A percentile compares a stretch with the other conserved stretches of the same genome.
Evolutionary conservation across 2,329 filamentous ascomycete species (phyloP).

Genomic region (Ceratocystis papillata): DNA sequence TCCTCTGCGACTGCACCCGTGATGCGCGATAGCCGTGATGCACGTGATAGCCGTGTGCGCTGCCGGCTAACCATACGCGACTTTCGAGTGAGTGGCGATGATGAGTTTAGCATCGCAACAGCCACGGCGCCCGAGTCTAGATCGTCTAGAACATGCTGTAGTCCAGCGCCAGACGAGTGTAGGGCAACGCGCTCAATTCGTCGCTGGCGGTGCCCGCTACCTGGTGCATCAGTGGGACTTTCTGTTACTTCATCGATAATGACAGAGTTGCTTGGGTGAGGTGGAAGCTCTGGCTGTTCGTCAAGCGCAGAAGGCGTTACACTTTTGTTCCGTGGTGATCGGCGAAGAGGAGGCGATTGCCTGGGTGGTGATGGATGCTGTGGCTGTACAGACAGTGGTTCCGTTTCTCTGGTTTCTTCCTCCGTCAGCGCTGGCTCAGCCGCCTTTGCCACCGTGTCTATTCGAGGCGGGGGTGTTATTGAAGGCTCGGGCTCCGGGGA

Average conservation of each 20-base stretch:
- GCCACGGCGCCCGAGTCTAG: slow-evolving; percentile 29
- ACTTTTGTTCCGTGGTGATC: background rate
- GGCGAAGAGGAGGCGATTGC: background rate
- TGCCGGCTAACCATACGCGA: slow-evolving; percentile 26
- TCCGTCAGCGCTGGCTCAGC: background rate
- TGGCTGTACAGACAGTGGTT: background rate
- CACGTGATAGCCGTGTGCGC: slow-evolving; percentile 8
- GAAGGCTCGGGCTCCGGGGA: background rate
- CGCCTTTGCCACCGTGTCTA: background rate
- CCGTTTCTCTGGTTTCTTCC: background rate
- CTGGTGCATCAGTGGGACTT: slow-evolving; percentile 45
- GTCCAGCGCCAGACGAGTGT: slow-evolving; percentile 35
- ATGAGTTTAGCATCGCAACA: slow-evolving; percentile 23
- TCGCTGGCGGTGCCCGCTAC: slow-evolving; percentile 40
- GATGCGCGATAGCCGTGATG: slow-evolving; percentile 17
- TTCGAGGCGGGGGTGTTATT: background rate
- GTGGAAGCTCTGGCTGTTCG: slow-evolving; percentile 17
- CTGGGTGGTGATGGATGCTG: background rate
- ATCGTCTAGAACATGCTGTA: slow-evolving; percentile 35
- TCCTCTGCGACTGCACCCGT: slow-evolving; percentile 18
- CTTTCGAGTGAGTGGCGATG: slow-evolving; percentile 38
- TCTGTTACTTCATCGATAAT: slow-evolving; percentile 40
- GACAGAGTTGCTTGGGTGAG: background rate
- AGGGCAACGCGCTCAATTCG: slow-evolving; percentile 33
- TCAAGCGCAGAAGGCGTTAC: background rate